These are phyloP conservation scores for Dalbergia oliveri DNA, from an alignment of 306 rosid species.

Conservation along the genomic window DNA sequence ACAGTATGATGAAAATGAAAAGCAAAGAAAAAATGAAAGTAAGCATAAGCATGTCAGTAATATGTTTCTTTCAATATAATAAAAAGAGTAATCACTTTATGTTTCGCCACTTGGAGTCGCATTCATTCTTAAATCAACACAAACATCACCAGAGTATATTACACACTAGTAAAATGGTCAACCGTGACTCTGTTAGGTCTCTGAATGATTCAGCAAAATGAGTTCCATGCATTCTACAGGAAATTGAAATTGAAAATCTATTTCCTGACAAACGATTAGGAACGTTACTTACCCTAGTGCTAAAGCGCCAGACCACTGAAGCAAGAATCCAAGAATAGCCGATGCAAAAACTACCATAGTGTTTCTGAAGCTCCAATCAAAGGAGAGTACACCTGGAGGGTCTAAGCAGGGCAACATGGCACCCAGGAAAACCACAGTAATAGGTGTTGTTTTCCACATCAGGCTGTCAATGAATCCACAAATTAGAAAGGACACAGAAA, in stretches of 20 bases:
- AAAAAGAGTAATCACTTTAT: no score
- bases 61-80: background rate
- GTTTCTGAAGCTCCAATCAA: conserved; percentile 71
- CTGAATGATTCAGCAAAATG: background rate
- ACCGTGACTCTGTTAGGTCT: no score
- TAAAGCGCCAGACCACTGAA: conserved; percentile 94
- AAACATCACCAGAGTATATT: background rate
- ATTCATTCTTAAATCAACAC: background rate
- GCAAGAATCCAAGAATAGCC: conserved; percentile 88
- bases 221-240: background rate
- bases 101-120: no score
- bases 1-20: no score
- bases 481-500: conserved; percentile 34
- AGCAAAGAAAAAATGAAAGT: no score
- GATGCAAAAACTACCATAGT: conserved; percentile 71
- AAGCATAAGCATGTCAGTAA: background rate
- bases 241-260: conserved; percentile 19
- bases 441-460: conserved; percentile 93
- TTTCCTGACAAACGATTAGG: background rate
- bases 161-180: conserved; percentile 2
- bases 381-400: conserved; percentile 78
- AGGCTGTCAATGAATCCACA: conserved; percentile 59
- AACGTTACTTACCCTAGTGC: conserved; percentile 76
- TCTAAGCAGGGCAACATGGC: conserved; percentile 82
- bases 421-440: conserved; percentile 72